Conservation (phyloP, 108 stramenopile species). For the Skeletonema potamos region DNA sequence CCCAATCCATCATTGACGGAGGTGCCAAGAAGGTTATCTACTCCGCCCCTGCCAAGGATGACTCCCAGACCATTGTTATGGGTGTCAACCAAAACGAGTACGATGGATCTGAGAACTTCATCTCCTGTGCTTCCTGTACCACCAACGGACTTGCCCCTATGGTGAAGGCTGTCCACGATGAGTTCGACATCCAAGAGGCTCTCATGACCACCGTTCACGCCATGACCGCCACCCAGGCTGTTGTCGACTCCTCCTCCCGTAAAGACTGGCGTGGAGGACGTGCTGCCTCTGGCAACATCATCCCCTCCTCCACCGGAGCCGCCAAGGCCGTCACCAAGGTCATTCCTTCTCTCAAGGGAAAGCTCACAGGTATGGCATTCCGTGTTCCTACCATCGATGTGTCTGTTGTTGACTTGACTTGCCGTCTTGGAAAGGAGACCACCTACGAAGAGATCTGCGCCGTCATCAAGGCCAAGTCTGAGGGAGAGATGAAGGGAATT, state of each 20-base stretch:
- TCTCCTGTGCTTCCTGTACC: slow-evolving; percentile 97
- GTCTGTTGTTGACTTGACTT: slow-evolving; percentile 85
- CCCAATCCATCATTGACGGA: slow-evolving; percentile 93
- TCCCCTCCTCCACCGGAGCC: slow-evolving; percentile 94
- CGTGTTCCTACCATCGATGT: slow-evolving; percentile 92
- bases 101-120: slow-evolving; percentile 92
- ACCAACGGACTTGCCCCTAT: slow-evolving; percentile 95
- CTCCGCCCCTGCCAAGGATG: slow-evolving; percentile 99
- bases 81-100: slow-evolving; percentile 97
- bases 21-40: slow-evolving; percentile 99
- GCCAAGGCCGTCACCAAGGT: slow-evolving; percentile 99
- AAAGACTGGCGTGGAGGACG: slow-evolving; percentile 89
- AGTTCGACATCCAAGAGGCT: slow-evolving; percentile 89
- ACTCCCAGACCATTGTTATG: slow-evolving; percentile 98
- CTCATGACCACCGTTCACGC: slow-evolving; percentile 95
- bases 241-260: slow-evolving; percentile 88
- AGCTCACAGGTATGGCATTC: slow-evolving; percentile 96
- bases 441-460: slow-evolving; percentile 86
- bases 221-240: slow-evolving; percentile 88
- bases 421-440: slow-evolving; percentile 75
- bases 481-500: slow-evolving; percentile 95
- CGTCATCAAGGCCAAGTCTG: slow-evolving; percentile 74
- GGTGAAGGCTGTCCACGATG: slow-evolving; percentile 90
- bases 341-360: slow-evolving; percentile 96
- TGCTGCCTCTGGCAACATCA: slow-evolving; percentile 89